Percentiles rank a stretch among this genome's conserved stretches.
Conservation (phyloP, 208 protist species). For the Leishmania braziliensis region DNA sequence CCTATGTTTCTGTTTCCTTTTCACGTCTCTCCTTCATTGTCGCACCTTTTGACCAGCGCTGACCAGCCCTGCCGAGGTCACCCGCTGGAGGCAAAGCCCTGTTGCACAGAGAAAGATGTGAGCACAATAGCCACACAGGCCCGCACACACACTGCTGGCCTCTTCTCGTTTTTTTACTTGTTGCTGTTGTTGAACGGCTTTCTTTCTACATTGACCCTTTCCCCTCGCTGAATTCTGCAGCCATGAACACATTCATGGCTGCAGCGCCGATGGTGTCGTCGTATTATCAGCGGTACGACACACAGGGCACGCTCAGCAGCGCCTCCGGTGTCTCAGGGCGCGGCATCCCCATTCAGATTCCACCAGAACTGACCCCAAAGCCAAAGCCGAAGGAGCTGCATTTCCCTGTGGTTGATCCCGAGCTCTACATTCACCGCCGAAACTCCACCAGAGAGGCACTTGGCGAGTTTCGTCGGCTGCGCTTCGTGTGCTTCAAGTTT, state of each 20-base stretch:
- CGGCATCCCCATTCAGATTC: not conserved
- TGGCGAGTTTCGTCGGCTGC: constrained; percentile 31
- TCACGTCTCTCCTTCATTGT: not conserved
- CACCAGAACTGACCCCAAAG: constrained; percentile 6
- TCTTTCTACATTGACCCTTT: not conserved
- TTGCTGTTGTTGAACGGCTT: not conserved
- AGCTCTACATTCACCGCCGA: constrained; percentile 37
- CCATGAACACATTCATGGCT: constrained; percentile 25
- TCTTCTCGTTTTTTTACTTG: not conserved
- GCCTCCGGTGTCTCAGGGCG: not conserved
- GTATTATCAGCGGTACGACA: constrained; percentile 18
- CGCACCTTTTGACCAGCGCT: not conserved
- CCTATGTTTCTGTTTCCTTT: not conserved
- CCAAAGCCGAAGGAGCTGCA: constrained; percentile 23
- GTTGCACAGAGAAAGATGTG: not conserved
- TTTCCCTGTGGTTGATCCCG: constrained; percentile 21
- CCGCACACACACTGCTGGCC: not conserved
- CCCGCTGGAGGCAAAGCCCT: not conserved
- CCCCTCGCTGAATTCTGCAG: not conserved
- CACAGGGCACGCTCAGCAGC: not conserved
- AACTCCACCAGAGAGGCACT: constrained; percentile 45
- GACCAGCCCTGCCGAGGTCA: not conserved
- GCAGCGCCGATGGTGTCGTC: constrained; percentile 27
- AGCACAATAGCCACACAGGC: no score
- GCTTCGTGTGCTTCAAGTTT: constrained; percentile 33